Base-by-base conservation (phyloP, 2,329 filamentous ascomycete genomes). In the Talaromyces rugulosus region DNA sequence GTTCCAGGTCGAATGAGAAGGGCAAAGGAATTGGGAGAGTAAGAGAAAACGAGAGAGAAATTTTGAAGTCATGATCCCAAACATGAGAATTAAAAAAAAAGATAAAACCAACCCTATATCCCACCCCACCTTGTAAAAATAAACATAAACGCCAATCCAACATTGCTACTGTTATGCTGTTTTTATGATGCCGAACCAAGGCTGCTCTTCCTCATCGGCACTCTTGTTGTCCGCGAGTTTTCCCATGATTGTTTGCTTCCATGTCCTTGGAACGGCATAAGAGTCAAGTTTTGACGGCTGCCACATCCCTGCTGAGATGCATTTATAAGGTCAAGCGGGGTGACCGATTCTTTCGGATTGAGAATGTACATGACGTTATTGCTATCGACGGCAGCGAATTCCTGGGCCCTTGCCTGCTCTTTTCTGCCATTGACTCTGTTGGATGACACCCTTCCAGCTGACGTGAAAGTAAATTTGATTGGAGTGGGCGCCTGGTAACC, bases 301-400 rank as follows among this genome's bases (percentile, higher is more conserved):
- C 31, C 34, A 6, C n/a, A 28, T 44, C 18, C 16, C 56, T 67
- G 68, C 27, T 68, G 68, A 2, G 73, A 66, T 68, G 72, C 75
- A 56, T 65, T 72, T 66, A 74, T 72, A 11, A 75, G 62, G 44
- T 67, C 70, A 23, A 72, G 69, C 4, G 72, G 70, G 54, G 70
- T 69, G 30, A 64, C 63, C 2, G 69, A 65, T 0, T 69, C 66
- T 0, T 68, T 66, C 28, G 68, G 67, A 28, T 71, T 67, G n/a
- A 72, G 68, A 51, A 71, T 58, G 58, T 74, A 73, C 54, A 68
- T 66, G 18, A 74, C 71, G 51, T 74, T 74, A 57, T 75, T 74
- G 33, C 71, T 67, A 51, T 76, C 72, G 18, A 75, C 69, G 12
- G 69, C 69, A 31, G 73, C 70, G 52, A 74, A 70, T 36, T 71